phyloP scores from a whole-genome alignment of 2,329 filamentous ascomycete species.

The Bipolaris gigantea region DNA sequence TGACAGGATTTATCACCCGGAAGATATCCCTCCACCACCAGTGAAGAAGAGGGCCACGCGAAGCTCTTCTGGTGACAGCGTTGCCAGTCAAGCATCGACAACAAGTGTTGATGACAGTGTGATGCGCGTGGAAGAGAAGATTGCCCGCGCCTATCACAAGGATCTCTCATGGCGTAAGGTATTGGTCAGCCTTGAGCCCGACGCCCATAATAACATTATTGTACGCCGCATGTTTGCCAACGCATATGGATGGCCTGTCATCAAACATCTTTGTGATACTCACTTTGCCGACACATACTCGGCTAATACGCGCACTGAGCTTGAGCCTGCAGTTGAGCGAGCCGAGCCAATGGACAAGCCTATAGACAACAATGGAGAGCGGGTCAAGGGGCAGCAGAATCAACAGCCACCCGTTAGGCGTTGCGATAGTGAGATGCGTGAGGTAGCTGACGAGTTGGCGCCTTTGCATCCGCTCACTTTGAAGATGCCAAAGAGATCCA shows the following conservation, averaged over 20 bases:
- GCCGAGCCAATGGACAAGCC: slow-evolving; percentile 62
- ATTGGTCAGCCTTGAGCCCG: slow-evolving; percentile 89
- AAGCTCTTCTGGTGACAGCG: slow-evolving; percentile 45
- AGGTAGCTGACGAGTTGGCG: slow-evolving; percentile 49
- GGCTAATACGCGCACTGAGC: slow-evolving; percentile 67
- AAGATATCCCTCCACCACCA: slow-evolving; percentile 85
- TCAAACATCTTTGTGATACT: slow-evolving; percentile 91
- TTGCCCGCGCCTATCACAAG: slow-evolving; percentile 90
- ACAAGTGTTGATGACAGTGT: slow-evolving; percentile 53
- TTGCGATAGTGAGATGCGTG: slow-evolving; percentile 53
- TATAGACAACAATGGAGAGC: slow-evolving; percentile 65
- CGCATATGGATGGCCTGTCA: slow-evolving; percentile 94
- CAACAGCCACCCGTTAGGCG: slow-evolving; percentile 43
- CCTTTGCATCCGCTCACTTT: slow-evolving; percentile 35
- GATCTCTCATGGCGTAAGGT: slow-evolving; percentile 96
- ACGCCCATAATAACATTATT: slow-evolving; percentile 98
- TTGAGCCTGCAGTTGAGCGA: slow-evolving; percentile 68
- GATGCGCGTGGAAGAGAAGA: slow-evolving; percentile 97
- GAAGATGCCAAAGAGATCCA: slow-evolving; percentile 23
- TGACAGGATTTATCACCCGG: slow-evolving; percentile 90
- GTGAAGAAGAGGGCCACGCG: slow-evolving; percentile 44
- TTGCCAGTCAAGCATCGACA: slow-evolving; percentile 28
- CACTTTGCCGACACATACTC: slow-evolving; percentile 81
- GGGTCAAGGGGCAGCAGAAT: slow-evolving; percentile 58
- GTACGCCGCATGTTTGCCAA: slow-evolving; percentile 96